phyloP scores from a whole-genome alignment of 2,329 filamentous ascomycete genomes.

The Penicillium sp. region DNA sequence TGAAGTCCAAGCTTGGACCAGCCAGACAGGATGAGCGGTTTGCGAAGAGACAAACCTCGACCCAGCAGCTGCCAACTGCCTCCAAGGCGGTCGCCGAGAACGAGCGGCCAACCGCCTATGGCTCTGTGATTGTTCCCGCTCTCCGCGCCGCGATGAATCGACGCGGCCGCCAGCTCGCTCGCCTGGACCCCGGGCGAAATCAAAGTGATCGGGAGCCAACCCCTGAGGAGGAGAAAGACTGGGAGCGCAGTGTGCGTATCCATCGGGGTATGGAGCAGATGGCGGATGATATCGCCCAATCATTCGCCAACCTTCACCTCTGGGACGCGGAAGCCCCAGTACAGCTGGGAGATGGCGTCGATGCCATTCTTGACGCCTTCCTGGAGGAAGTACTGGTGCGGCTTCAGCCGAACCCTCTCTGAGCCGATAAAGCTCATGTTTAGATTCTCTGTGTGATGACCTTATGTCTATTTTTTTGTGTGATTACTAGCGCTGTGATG shows the following conservation, averaged over 20 bases:
- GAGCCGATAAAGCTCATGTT: not conserved
- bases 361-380: slow-evolving; percentile 87
- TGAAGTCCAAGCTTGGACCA: slow-evolving; percentile 34
- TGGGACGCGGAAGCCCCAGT: slow-evolving; percentile 86
- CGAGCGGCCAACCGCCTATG: slow-evolving; percentile 27
- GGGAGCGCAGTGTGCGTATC: slow-evolving; percentile 30
- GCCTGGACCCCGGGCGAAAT: slow-evolving; percentile 38
- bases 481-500: slow-evolving; percentile 12
- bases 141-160: slow-evolving; percentile 88
- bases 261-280: slow-evolving; percentile 47
- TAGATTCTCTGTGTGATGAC: slow-evolving; percentile 9
- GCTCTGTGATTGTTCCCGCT: slow-evolving; percentile 81
- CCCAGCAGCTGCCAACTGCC: slow-evolving; percentile 31
- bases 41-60: slow-evolving; percentile 14
- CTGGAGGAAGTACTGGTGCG: slow-evolving; percentile 92
- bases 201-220: slow-evolving; percentile 28
- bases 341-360: slow-evolving; percentile 90
- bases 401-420: slow-evolving; percentile 71
- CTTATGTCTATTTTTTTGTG: slow-evolving; percentile 5
- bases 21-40: slow-evolving; percentile 21
- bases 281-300: slow-evolving; percentile 79
- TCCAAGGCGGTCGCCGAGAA: slow-evolving; percentile 22
- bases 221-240: slow-evolving; percentile 27
- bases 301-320: slow-evolving; percentile 89
- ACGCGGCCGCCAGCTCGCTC: slow-evolving; percentile 65